Evolutionary conservation across 257 asterid species (phyloP).

Genomic region (Jacaranda mimosifolia): DNA sequence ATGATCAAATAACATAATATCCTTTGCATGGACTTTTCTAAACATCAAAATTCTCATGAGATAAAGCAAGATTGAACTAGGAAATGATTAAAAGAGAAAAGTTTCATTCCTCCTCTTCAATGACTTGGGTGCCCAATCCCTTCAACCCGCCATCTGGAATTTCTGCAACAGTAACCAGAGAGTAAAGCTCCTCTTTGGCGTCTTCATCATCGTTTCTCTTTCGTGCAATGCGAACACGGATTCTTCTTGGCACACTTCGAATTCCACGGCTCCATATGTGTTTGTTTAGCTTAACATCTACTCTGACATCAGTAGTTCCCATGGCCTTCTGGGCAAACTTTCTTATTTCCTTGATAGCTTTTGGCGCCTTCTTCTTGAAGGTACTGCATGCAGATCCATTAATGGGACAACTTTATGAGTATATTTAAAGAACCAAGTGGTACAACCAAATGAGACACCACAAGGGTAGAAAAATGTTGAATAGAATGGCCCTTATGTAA

Average conservation of each 20-base stretch:
- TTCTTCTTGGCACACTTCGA: constrained; percentile 78
- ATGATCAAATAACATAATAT: constrained; percentile 10
- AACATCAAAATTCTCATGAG: constrained; percentile 3
- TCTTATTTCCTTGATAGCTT: constrained; percentile 77
- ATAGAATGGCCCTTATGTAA: background rate
- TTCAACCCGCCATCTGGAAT: constrained; percentile 69
- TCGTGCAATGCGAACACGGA: constrained; percentile 78
- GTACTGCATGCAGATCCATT: constrained; percentile 52
- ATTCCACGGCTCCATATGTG: constrained; percentile 83
- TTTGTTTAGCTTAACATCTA: constrained; percentile 79
- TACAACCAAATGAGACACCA: background rate
- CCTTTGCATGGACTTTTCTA: background rate
- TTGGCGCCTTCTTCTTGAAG: constrained; percentile 88
- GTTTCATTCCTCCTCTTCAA: constrained; percentile 69
- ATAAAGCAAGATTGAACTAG: constrained; percentile 30
- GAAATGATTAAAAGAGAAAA: background rate
- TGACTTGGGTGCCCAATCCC: constrained; percentile 78
- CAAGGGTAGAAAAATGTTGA: background rate
- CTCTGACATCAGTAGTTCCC: constrained; percentile 81
- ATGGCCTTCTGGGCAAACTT: constrained; percentile 81
- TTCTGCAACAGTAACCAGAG: constrained; percentile 71
- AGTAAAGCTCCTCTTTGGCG: constrained; percentile 82
- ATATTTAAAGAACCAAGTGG: background rate
- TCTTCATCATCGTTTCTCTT: constrained; percentile 84
- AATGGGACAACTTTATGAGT: background rate